A percentile compares a stretch with the other conserved stretches of the same genome.
Evolutionary conservation across 106 monocot genomes (phyloP).

Genomic region (Acorus calamus): DNA sequence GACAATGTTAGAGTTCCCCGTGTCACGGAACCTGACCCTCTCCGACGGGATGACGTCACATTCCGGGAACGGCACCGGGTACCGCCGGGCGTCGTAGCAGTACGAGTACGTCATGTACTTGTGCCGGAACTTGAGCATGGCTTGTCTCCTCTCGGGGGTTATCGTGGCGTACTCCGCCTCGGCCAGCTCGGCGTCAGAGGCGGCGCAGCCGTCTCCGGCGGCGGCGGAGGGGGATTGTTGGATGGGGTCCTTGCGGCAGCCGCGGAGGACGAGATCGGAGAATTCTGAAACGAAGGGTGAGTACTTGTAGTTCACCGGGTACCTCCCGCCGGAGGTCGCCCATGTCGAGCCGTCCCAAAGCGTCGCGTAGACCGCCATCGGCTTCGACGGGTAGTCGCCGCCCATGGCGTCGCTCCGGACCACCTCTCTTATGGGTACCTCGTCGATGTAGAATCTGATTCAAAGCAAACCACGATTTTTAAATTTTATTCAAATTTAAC

Average conservation of each 20-base stretch:
- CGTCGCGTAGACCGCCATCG: conserved; percentile 9
- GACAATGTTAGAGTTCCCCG: conserved; percentile 2
- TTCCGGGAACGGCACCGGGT: conserved; percentile 5
- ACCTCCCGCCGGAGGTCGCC: conserved; percentile 8
- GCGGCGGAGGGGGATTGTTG: neutral
- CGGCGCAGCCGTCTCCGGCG: neutral
- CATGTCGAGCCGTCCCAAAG: conserved; percentile 10
- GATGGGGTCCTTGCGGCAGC: conserved; percentile 7
- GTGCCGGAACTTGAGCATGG: conserved; percentile 8
- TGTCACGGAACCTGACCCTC: neutral
- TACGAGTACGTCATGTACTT: conserved; percentile 6
- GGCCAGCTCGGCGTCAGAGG: neutral
- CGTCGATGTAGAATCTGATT: conserved; percentile 9
- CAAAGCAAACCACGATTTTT: too few species aligned
- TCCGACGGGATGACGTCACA: conserved; percentile 7
- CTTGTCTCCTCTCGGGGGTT: neutral
- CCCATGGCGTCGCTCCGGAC: conserved; percentile 11
- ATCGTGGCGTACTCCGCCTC: conserved; percentile 1
- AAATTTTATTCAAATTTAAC: too few species aligned
- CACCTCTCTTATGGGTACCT: conserved; percentile 11
- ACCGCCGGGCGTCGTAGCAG: conserved; percentile 8
- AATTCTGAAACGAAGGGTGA: conserved; percentile 6
- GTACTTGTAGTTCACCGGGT: conserved; percentile 9
- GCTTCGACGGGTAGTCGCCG: conserved; percentile 5
- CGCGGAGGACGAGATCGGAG: conserved; percentile 4